A percentile compares a stretch with the other conserved stretches of the same genome.
Conservation (phyloP, 768 basidiomycete genomes). For the Leucosporidium scottii region DNA sequence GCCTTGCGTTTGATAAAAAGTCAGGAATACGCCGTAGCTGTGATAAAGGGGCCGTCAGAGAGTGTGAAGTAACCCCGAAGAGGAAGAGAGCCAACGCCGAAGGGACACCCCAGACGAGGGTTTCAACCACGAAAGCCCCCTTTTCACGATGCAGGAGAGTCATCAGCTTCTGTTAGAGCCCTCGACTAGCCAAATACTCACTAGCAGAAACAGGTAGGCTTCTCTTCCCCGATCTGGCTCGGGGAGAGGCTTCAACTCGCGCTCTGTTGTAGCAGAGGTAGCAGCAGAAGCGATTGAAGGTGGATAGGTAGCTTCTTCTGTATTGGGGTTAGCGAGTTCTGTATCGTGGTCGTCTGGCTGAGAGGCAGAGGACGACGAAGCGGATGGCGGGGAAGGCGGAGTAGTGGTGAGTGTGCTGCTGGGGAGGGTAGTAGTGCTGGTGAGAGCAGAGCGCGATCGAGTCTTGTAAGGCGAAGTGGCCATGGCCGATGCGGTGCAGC, state of each 20-base stretch:
- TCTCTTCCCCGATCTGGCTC: not conserved
- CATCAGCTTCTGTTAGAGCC: too few species aligned
- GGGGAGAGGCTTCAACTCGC: not conserved
- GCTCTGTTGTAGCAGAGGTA: not conserved
- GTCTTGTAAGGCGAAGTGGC: not conserved
- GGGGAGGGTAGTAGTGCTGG: not conserved
- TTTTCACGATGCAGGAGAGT: too few species aligned
- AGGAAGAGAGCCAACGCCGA: not conserved
- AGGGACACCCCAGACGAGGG: conserved; percentile 17
- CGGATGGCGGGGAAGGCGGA: not conserved
- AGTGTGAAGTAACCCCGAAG: too few species aligned
- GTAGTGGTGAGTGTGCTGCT: not conserved
- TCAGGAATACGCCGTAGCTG: conserved; percentile 17
- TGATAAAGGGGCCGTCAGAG: too few species aligned
- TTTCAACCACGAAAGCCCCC: conserved; percentile 19
- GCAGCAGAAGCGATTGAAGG: not conserved
- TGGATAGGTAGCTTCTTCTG: not conserved
- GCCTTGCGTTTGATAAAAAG: conserved; percentile 1
- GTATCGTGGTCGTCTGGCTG: not conserved
- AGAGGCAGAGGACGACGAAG: not conserved
- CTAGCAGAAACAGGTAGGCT: conserved; percentile 15
- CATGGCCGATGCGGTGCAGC: too few species aligned
- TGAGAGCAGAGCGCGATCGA: not conserved
- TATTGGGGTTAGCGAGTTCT: not conserved
- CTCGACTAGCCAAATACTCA: too few species aligned